Conservation (phyloP, 2,329 filamentous ascomycete species). For the Hypoxylon rubiginosum region DNA sequence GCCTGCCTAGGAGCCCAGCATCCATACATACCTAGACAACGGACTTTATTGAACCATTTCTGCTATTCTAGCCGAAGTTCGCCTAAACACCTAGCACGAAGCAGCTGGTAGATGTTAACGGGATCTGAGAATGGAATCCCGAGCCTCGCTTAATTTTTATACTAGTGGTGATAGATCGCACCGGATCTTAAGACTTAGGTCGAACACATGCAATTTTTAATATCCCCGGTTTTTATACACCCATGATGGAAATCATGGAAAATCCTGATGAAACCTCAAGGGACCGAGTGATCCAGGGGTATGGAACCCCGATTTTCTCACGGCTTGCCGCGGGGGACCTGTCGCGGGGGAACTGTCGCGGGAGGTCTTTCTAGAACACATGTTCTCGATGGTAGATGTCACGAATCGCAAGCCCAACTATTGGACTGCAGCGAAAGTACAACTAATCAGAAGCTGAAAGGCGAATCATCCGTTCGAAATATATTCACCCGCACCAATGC, state of each 20-base stretch:
- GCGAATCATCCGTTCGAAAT: background rate
- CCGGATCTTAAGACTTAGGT: constrained; percentile 25
- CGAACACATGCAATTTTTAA: constrained; percentile 21
- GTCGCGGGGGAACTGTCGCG: constrained; percentile 16
- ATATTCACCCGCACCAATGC: background rate
- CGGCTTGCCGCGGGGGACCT: constrained; percentile 4
- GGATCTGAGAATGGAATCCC: background rate
- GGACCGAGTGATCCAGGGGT: constrained; percentile 14
- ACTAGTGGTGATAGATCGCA: constrained; percentile 19
- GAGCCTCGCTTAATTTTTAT: constrained; percentile 10
- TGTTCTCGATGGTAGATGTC: background rate
- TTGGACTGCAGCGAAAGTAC: background rate
- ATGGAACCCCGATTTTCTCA: constrained; percentile 1
- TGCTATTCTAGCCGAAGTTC: background rate
- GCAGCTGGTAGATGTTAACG: background rate
- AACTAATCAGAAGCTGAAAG: background rate
- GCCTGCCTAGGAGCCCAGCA: too few relatives aligned
- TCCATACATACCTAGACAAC: too few relatives aligned
- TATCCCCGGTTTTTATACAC: constrained; percentile 4
- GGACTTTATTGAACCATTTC: background rate
- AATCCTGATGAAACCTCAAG: constrained; percentile 23
- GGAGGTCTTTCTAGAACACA: background rate
- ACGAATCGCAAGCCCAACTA: background rate
- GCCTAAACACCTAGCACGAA: background rate
- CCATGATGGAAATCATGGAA: constrained; percentile 5